Evolutionary conservation across 31 red algal species (phyloP).

Genomic region (Porphyra umbilicalis): DNA sequence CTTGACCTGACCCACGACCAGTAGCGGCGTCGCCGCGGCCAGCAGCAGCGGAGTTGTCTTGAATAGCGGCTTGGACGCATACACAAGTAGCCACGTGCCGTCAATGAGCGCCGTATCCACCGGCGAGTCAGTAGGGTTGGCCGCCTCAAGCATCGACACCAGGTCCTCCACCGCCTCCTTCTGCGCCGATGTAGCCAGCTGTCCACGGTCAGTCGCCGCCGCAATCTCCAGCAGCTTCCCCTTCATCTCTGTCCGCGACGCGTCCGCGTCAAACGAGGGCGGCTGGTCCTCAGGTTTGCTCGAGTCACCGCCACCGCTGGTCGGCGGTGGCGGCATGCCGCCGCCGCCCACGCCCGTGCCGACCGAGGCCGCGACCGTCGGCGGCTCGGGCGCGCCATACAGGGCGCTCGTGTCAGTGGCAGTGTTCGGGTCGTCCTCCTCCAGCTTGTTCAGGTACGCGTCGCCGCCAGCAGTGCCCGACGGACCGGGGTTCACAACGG

Average conservation of each 20-base stretch:
- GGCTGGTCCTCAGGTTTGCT: neutral
- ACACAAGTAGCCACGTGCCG: slow-evolving; percentile 80
- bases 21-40: slow-evolving; percentile 32
- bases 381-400: neutral
- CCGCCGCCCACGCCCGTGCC: neutral
- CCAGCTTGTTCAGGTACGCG: neutral
- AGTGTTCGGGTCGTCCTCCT: neutral
- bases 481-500: no score
- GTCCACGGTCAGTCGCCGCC: slow-evolving; percentile 57
- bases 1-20: slow-evolving; percentile 59
- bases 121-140: slow-evolving; percentile 55
- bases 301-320: neutral
- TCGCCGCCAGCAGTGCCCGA: neutral
- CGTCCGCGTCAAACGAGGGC: slow-evolving; percentile 14
- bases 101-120: slow-evolving; percentile 67
- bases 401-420: neutral
- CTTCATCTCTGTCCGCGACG: slow-evolving; percentile 9
- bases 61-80: slow-evolving; percentile 52
- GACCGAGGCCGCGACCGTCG: neutral
- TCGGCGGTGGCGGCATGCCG: neutral
- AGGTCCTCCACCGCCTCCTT: slow-evolving; percentile 56
- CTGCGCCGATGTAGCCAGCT: slow-evolving; percentile 45
- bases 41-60: slow-evolving; percentile 48
- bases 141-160: slow-evolving; percentile 64
- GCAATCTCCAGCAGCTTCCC: slow-evolving; percentile 37